phyloP scores from a whole-genome alignment of 2,329 filamentous ascomycete genomes.

The Davidsoniella australis region DNA sequence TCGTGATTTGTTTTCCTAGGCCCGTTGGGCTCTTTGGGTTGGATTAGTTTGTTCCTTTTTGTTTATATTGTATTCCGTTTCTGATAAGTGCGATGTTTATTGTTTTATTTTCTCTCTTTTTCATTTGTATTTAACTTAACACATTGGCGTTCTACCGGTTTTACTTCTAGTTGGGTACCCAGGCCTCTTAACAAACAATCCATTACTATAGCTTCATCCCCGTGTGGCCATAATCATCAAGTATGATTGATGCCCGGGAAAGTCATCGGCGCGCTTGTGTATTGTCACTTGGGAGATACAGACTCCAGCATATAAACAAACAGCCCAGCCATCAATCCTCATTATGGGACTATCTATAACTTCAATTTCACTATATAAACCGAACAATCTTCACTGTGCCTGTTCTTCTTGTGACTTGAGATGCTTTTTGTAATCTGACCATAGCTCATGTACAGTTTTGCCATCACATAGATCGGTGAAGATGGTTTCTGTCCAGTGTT shows the following conservation, averaged over 20 bases:
- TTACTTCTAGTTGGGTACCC: too few species aligned
- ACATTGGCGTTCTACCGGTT: too few species aligned
- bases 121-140: neutral
- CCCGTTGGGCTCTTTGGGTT: neutral
- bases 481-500: slow-evolving; percentile 37
- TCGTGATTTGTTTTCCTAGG: slow-evolving; percentile 8
- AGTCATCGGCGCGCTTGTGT: too few species aligned
- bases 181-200: too few species aligned
- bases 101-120: neutral
- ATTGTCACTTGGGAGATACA: too few species aligned
- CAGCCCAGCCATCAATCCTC: too few species aligned
- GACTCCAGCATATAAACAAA: too few species aligned
- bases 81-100: neutral
- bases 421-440: slow-evolving; percentile 23
- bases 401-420: neutral
- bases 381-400: neutral
- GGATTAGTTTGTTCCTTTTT: neutral
- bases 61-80: neutral
- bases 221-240: too few species aligned
- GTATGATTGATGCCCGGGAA: too few species aligned
- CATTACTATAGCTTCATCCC: too few species aligned
- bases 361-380: neutral
- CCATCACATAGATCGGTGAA: slow-evolving; percentile 49
- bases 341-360: too few species aligned
- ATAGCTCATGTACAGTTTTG: slow-evolving; percentile 48